Conservation (phyloP, 2,329 filamentous ascomycete genomes). For the Trematosphaeria pertusa region DNA sequence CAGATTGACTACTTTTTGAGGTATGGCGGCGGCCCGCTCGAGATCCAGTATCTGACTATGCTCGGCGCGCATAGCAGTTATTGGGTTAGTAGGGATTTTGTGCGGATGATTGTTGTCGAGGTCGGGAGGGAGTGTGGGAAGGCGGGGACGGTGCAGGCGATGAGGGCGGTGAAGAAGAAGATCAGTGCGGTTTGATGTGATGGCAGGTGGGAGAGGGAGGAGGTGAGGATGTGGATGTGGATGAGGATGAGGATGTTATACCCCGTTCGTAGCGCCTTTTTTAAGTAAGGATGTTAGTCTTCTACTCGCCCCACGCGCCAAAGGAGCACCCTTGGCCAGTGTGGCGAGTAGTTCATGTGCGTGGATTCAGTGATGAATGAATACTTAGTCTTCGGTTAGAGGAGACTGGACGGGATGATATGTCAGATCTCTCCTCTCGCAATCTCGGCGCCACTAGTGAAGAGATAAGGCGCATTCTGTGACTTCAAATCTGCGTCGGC, state of each 20-base stretch:
- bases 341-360: too few species aligned
- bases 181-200: constrained; percentile 6
- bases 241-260: background rate
- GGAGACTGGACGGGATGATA: too few species aligned
- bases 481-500: too few species aligned
- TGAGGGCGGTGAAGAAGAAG: constrained; percentile 64
- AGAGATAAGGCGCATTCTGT: too few species aligned
- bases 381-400: too few species aligned
- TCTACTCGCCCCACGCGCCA: too few species aligned
- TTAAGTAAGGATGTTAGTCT: too few species aligned
- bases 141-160: constrained; percentile 59
- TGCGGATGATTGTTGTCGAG: constrained; percentile 88
- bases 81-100: constrained; percentile 86
- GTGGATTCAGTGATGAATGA: too few species aligned
- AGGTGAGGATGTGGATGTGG: background rate
- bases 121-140: constrained; percentile 77
- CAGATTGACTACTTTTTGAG: constrained; percentile 91
- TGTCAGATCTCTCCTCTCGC: too few species aligned
- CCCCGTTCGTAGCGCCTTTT: background rate
- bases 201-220: background rate
- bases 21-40: constrained; percentile 83
- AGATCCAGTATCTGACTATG: constrained; percentile 98
- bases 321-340: too few species aligned
- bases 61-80: constrained; percentile 93
- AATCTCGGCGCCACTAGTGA: too few species aligned